phyloP scores from a whole-genome alignment of 1,139 yeast species.

The Nadsonia commutata region DNA sequence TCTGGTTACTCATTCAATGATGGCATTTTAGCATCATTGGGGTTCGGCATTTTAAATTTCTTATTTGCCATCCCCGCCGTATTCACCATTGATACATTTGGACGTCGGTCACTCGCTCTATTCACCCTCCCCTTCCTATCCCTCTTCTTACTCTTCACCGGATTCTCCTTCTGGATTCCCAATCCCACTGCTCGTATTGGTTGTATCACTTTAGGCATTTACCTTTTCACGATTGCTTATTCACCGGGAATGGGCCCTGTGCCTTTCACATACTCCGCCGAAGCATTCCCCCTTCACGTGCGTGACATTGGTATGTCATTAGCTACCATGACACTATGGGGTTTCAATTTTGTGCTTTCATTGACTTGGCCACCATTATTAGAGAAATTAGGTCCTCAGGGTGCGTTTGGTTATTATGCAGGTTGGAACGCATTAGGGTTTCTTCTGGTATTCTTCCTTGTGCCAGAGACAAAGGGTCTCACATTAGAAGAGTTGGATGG shows the following conservation, averaged over 20 bases:
- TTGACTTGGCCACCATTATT: slow-evolving; percentile 70
- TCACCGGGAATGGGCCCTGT: slow-evolving; percentile 86
- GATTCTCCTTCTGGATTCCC: slow-evolving; percentile 63
- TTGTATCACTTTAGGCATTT: slow-evolving; percentile 55
- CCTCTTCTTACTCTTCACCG: slow-evolving; percentile 51
- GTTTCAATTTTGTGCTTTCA: slow-evolving; percentile 67
- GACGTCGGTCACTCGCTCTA: slow-evolving; percentile 58
- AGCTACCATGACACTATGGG: slow-evolving; percentile 80
- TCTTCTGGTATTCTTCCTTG: slow-evolving; percentile 31
- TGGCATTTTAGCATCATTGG: slow-evolving; percentile 70
- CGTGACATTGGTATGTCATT: slow-evolving; percentile 78
- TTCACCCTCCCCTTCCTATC: slow-evolving; percentile 67
- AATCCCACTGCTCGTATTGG: slow-evolving; percentile 42
- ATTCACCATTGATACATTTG: slow-evolving; percentile 65
- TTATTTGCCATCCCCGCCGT: slow-evolving; percentile 75
- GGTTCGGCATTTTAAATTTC: slow-evolving; percentile 72
- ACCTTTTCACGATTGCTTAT: slow-evolving; percentile 57
- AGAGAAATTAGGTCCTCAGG: slow-evolving; percentile 54
- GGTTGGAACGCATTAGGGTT: slow-evolving; percentile 72
- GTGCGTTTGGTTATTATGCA: slow-evolving; percentile 83
- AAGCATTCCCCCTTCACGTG: slow-evolving; percentile 71
- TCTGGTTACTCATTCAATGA: slow-evolving; percentile 48
- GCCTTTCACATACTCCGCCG: slow-evolving; percentile 81
- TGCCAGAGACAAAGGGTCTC: slow-evolving; percentile 47
- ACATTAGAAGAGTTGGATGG: slow-evolving; percentile 38